Conservation (phyloP, 352 stramenopile genomes). For the Pythium monospermum region DNA sequence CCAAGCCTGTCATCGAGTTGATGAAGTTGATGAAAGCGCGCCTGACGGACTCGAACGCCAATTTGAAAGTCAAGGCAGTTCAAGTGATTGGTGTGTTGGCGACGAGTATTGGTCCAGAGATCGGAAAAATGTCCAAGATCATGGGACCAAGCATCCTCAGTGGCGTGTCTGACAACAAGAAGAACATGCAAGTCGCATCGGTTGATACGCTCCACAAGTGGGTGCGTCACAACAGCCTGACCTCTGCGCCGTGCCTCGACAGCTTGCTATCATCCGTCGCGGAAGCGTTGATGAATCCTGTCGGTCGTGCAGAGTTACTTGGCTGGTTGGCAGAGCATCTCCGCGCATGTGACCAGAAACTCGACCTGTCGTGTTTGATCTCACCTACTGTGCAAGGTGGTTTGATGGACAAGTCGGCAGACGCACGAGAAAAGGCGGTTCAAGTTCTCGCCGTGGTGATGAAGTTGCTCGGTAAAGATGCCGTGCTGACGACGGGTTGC, state of each 20-base stretch:
- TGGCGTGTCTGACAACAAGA: slow-evolving; percentile 86
- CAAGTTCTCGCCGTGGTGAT: slow-evolving; percentile 73
- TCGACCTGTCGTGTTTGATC: slow-evolving; percentile 67
- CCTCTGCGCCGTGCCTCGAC: slow-evolving; percentile 59
- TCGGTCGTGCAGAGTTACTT: slow-evolving; percentile 73
- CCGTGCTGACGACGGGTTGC: slow-evolving; percentile 61
- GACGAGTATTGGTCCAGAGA: slow-evolving; percentile 66
- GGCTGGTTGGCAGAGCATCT: slow-evolving; percentile 70
- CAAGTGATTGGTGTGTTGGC: slow-evolving; percentile 79
- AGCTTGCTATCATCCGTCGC: slow-evolving; percentile 61
- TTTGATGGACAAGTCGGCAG: slow-evolving; percentile 79
- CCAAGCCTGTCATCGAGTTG: slow-evolving; percentile 72
- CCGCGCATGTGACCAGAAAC: slow-evolving; percentile 43
- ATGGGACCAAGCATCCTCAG: slow-evolving; percentile 60
- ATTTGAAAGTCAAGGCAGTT: slow-evolving; percentile 82
- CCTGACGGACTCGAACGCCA: slow-evolving; percentile 81
- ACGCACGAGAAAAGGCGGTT: slow-evolving; percentile 79
- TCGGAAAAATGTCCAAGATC: slow-evolving; percentile 79
- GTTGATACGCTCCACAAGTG: slow-evolving; percentile 80
- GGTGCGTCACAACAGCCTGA: slow-evolving; percentile 73
- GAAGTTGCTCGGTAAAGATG: slow-evolving; percentile 75
- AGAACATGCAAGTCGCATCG: slow-evolving; percentile 76
- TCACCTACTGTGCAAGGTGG: slow-evolving; percentile 66
- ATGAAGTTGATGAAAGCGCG: slow-evolving; percentile 72
- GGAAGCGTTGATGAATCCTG: slow-evolving; percentile 68